A percentile compares a stretch with the other conserved stretches of the same genome.
Conservation (phyloP, 208 protist species). For the Angomonas ambiguus region DNA sequence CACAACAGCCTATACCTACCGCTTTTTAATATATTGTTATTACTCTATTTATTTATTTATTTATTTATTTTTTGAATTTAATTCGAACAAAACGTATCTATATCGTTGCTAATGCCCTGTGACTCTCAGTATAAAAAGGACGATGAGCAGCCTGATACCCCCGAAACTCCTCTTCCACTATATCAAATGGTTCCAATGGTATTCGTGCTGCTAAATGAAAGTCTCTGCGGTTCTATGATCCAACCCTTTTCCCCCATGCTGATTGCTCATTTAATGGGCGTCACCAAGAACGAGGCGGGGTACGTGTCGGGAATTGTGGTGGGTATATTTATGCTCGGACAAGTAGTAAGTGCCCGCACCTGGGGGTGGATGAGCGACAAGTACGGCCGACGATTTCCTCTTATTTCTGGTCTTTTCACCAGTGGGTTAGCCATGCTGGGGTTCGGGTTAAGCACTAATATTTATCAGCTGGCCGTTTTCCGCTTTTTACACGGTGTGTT, state of each 20-base stretch:
- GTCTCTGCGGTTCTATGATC: conserved; percentile 44
- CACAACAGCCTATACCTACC: no score
- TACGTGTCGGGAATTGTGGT: conserved; percentile 49
- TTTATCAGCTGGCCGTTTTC: conserved; percentile 42
- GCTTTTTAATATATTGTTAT: no score
- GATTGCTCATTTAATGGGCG: conserved; percentile 35
- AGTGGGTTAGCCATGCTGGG: conserved; percentile 48
- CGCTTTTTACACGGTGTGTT: conserved; percentile 69
- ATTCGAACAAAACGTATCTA: no score
- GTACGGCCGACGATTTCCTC: conserved; percentile 20
- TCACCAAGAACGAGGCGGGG: conserved; percentile 35
- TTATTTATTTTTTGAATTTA: neutral
- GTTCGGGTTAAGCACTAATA: conserved; percentile 55
- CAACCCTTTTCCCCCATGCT: conserved; percentile 49
- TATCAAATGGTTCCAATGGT: conserved; percentile 22
- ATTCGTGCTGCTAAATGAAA: conserved; percentile 45
- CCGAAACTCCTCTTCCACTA: conserved; percentile 14
- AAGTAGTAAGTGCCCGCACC: conserved; percentile 41
- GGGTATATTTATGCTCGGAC: conserved; percentile 39
- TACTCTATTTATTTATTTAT: neutral
- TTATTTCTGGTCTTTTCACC: conserved; percentile 34
- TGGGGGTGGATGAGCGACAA: conserved; percentile 50
- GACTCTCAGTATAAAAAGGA: no score
- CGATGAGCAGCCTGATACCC: neutral
- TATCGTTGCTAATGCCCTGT: no score